Evolutionary conservation across 2,329 filamentous ascomycete genomes (phyloP), one percentile per base, ranked within the genome.

Genomic region (Zymoseptoria passerinii): DNA sequence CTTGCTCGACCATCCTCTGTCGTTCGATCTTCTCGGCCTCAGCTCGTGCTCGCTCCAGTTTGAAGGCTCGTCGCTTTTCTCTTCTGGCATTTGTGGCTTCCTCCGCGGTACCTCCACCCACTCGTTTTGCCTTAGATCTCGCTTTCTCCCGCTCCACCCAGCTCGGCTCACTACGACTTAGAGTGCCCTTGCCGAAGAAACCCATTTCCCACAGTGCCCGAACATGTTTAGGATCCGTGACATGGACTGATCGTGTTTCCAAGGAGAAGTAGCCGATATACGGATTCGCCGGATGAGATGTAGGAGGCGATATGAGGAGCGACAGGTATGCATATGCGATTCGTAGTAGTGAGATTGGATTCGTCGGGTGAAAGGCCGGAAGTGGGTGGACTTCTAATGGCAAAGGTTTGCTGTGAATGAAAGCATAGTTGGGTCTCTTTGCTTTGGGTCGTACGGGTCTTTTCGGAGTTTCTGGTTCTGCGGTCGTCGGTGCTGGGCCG

Each of bases 151-250:
- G 81, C 63, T 89, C 88, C 54, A 96, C 74, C 94, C 94, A 99
- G 66, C 86, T 94, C 2, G 92, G 92, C 72, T 99, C 92, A 78
- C 92, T 96, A 67, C 95, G 85, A 76, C 92, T 96, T 59, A 97
- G 78, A 66, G 80, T 92, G 50, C 94, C 94, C 74, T 96, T 96
- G 52, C 95, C 95, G 74, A 92, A 99, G 75, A 99, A 99, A 4
- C 94, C 94, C 76, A 95, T 90, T 74, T 96, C 89, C 94, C 95
- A 99, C 23, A 99, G 75, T 1, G 87, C 90, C 56, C 88, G 81
- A 62, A 95, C 86, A 3, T 90, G 86, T 57, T 80, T 79, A 27
- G 84, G 78, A 71, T 96, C 87, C 18, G 84, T 90, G 58, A 99
- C 81, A 70, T 96, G 90, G 16, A 99, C 82, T 0, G 91, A 94